Conservation (phyloP, 257 asterid genomes). For the Capsicum rhomboideum region DNA sequence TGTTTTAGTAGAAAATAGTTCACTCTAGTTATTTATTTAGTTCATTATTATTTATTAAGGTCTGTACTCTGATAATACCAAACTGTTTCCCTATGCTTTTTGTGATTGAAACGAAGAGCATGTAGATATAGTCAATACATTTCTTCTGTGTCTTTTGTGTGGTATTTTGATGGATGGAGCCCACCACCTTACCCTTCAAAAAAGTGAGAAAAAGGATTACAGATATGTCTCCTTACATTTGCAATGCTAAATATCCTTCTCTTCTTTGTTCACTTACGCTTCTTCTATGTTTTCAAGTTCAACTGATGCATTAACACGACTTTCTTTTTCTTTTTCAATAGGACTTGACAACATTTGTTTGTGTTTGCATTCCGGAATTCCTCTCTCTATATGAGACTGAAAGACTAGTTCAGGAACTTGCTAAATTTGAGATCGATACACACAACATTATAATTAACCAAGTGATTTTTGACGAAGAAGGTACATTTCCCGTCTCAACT, state of each 20-base stretch:
- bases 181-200: neutral
- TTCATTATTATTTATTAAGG: neutral
- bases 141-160: neutral
- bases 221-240: neutral
- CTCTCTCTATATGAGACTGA: constrained; percentile 95
- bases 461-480: constrained; percentile 91
- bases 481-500: constrained; percentile 18
- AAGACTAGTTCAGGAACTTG: constrained; percentile 89
- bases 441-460: constrained; percentile 94
- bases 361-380: constrained; percentile 96
- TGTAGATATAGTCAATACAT: neutral
- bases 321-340: constrained; percentile 18
- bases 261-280: neutral
- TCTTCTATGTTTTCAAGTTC: neutral
- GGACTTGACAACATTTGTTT: constrained; percentile 89
- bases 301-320: neutral
- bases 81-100: too few species aligned
- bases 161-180: neutral
- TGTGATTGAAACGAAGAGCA: neutral
- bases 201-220: neutral
- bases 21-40: neutral
- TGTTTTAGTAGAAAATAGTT: neutral
- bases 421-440: constrained; percentile 92
- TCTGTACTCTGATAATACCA: neutral
- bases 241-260: neutral